phyloP scores from a whole-genome alignment of 768 basidiomycete genomes.

The Cystobasidium ongulense region DNA sequence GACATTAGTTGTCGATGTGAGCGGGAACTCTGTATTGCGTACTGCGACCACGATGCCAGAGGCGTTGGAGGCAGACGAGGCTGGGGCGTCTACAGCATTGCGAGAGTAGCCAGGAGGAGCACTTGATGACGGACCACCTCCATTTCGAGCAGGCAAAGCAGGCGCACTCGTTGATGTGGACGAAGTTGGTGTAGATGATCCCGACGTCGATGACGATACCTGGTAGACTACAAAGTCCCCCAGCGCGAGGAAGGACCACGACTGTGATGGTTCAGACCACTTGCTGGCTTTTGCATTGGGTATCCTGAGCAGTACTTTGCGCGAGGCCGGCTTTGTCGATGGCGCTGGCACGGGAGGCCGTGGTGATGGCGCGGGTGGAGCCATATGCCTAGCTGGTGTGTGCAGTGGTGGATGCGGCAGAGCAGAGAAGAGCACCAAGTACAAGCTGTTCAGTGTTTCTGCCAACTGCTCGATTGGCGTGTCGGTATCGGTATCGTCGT shows the following conservation, averaged over 20 bases:
- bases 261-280: background rate
- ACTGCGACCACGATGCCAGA: constrained; percentile 11
- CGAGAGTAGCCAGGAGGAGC: background rate
- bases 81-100: background rate
- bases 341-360: background rate
- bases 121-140: too few species aligned
- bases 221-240: constrained; percentile 24
- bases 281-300: constrained; percentile 25
- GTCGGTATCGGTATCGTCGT: too few species aligned
- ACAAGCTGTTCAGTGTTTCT: too few species aligned
- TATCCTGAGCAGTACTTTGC: constrained; percentile 16
- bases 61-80: background rate
- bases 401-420: background rate
- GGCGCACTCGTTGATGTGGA: too few species aligned
- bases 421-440: background rate
- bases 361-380: background rate
- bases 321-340: background rate
- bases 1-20: constrained; percentile 8
- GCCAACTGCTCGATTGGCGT: too few species aligned
- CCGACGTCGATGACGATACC: constrained; percentile 5
- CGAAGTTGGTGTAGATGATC: background rate
- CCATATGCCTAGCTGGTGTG: background rate
- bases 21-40: constrained; percentile 18
- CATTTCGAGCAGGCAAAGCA: too few species aligned
- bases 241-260: constrained; percentile 10